Base-by-base conservation (phyloP, 2,329 filamentous ascomycete species). In the Aspergillus chevalieri region DNA sequence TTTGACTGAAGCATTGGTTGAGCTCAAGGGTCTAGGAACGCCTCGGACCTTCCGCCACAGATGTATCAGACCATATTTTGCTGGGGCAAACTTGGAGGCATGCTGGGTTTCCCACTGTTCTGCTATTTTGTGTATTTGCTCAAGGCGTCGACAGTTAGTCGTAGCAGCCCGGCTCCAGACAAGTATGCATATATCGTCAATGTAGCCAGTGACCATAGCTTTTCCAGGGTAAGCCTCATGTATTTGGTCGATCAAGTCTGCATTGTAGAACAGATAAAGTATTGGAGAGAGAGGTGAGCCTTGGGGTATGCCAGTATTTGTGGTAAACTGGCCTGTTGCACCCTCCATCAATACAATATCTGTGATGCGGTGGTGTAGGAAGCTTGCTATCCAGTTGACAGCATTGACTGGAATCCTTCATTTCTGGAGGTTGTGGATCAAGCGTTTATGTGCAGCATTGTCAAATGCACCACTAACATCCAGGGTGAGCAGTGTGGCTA, bases 391-490 rank as follows among this genome's bases (percentile, higher is more conserved):
- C 51, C 43, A 53, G 15, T 15, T 26, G 4, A 24, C 14, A 12
- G 46, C 21, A 4, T 6, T 28, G 7, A 34, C 1, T 1, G 38
- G 26, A 0, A 52, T 38, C 19, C 28, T 7, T 19, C 26, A 15
- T 5, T 38, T 54, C 15, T 14, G 14, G 5, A 54, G 44, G n/a
- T 49, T 52, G 21, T 54, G 47, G 19, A 58, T 26, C 5, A 58
- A 34, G 0, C 50, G 48, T 3, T n/a, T 15, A 8, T 49, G 49
- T 1, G 46, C 53, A 9, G 55, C 46, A 21, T 56, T 56, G 24
- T 57, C 12, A 15, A 41, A 55, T 3, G 52, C 57, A 2, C 55
- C 48, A 0, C 42, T 46, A 0, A 59, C 46, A 30, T 57, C 53
- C 0, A 59, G 46, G n/a, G 19, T 17, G 1, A 57, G 44, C 1